A percentile compares a stretch with the other conserved stretches of the same genome.
Conservation (phyloP, 2,329 filamentous ascomycete species). For the Trichophyton simii region DNA sequence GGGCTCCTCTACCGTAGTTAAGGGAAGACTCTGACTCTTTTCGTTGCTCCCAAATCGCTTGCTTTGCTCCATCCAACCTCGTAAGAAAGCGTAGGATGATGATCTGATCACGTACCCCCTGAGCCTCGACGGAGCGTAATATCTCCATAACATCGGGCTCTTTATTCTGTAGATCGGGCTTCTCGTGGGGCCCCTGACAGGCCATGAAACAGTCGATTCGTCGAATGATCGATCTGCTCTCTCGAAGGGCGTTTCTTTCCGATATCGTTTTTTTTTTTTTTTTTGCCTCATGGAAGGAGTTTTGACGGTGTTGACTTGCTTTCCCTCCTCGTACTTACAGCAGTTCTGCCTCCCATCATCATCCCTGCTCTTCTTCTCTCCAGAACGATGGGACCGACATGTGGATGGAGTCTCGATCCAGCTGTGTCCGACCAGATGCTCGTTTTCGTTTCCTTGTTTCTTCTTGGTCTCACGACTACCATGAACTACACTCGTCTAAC, state of each 20-base stretch:
- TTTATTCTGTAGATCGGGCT: not conserved
- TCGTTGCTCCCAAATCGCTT: not conserved
- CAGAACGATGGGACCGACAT: no score
- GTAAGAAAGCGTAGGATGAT: not conserved
- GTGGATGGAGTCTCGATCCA: no score
- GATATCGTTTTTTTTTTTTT: no score
- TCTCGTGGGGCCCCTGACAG: not conserved
- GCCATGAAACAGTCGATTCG: not conserved
- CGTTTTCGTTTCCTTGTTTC: no score
- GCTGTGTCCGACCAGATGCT: no score
- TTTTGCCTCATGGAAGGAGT: not conserved
- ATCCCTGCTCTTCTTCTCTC: no score
- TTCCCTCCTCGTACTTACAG: not conserved
- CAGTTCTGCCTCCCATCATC: not conserved
- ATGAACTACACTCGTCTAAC: no score
- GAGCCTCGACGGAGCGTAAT: not conserved
- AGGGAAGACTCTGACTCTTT: not conserved
- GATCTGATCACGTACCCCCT: not conserved
- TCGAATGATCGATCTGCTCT: not conserved
- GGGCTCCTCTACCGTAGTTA: not conserved
- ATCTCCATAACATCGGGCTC: not conserved
- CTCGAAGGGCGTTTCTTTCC: not conserved
- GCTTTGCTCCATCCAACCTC: not conserved
- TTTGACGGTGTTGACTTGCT: not conserved
- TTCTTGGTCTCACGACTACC: no score